A percentile compares a stretch with the other conserved stretches of the same genome.
These are phyloP conservation scores for Monosporozyma unispora DNA, from an alignment of 805 yeast species.

Conservation along the genomic window DNA sequence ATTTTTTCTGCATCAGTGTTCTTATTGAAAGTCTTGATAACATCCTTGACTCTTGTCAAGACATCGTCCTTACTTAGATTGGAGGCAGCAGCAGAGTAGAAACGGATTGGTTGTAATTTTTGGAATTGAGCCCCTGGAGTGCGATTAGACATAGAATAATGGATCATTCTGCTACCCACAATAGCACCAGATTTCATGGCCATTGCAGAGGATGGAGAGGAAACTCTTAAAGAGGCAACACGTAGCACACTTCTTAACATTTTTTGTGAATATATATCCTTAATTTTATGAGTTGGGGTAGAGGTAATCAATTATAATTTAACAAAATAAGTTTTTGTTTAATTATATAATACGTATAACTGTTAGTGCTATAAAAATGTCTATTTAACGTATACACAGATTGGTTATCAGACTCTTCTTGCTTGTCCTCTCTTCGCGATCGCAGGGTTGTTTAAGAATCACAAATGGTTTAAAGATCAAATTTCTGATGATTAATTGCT, in stretches of 20 bases:
- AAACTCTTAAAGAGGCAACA: conserved; percentile 26
- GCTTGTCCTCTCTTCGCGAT: background rate
- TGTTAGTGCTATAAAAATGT: background rate
- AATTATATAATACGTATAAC: background rate
- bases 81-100: conserved; percentile 45
- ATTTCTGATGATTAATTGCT: conserved; percentile 1
- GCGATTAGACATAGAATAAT: background rate
- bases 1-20: conserved; percentile 39
- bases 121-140: background rate
- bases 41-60: conserved; percentile 71
- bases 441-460: background rate
- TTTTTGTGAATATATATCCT: background rate
- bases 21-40: conserved; percentile 58
- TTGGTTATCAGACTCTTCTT: background rate
- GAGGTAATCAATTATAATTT: background rate
- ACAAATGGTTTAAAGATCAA: background rate
- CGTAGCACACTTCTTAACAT: conserved; percentile 49
- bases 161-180: background rate
- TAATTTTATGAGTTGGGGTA: background rate
- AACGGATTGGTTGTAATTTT: conserved; percentile 20
- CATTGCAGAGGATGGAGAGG: conserved; percentile 12
- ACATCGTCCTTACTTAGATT: conserved; percentile 65
- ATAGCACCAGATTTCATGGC: conserved; percentile 15
- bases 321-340: background rate
- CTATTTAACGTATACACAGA: background rate